A percentile compares a stretch with the other conserved stretches of the same genome.
These are phyloP conservation scores for Hymenotorrendiella dingleyae DNA, from an alignment of 2,329 filamentous ascomycete genomes.

Conservation along the genomic window DNA sequence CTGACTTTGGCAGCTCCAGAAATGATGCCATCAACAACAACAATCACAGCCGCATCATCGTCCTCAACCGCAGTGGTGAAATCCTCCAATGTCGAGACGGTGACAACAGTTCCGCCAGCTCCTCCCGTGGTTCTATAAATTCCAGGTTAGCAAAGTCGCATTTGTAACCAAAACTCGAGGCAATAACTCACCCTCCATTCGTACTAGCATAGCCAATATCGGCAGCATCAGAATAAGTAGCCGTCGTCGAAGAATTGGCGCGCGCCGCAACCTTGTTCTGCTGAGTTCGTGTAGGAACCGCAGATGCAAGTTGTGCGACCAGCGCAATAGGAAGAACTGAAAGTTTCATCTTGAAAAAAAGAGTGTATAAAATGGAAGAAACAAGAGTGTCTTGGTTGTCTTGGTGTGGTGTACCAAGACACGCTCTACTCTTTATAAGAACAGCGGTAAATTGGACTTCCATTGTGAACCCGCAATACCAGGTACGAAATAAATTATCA, in stretches of 20 bases:
- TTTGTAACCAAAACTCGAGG: not conserved
- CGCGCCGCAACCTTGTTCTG: no score
- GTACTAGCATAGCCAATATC: not conserved
- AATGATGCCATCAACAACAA: not conserved
- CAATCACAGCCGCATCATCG: not conserved
- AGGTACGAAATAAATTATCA: no score
- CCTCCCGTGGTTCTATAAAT: constrained; percentile 30
- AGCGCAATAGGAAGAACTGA: not conserved
- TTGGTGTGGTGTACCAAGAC: no score
- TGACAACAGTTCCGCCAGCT: constrained; percentile 47
- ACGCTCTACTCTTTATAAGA: no score
- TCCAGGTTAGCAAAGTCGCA: not conserved
- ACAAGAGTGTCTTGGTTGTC: no score
- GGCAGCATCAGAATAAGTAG: not conserved
- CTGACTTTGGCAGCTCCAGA: not conserved
- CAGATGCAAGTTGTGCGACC: not conserved
- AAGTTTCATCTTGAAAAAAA: not conserved
- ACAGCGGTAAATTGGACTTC: no score
- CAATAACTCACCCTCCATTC: not conserved
- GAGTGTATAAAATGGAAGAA: no score
- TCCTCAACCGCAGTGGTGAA: constrained; percentile 40
- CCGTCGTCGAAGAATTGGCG: not conserved
- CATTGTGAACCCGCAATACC: no score
- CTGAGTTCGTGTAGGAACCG: not conserved
- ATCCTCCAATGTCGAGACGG: constrained; percentile 44